These are phyloP conservation scores for Polysphondylium violaceum DNA, from an alignment of 78 protist genomes.

Conservation along the genomic window DNA sequence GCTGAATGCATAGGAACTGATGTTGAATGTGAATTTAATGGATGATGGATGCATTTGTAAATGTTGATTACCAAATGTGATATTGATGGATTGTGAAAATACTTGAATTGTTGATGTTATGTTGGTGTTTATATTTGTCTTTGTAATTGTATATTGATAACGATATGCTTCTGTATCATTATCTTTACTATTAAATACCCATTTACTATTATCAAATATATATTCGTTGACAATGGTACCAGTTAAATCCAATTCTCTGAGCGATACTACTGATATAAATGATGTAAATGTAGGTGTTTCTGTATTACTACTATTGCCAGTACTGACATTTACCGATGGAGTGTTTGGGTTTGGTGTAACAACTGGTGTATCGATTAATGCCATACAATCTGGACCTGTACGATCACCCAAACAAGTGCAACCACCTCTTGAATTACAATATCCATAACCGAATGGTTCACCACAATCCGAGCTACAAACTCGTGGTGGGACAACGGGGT, in stretches of 20 bases:
- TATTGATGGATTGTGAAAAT: neutral
- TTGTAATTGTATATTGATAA: slow-evolving; percentile 1
- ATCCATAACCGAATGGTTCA: no score
- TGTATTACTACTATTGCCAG: no score
- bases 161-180: neutral
- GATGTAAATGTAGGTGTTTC: no score
- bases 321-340: no score
- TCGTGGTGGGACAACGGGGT: no score
- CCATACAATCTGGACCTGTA: no score
- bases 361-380: no score
- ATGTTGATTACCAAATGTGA: slow-evolving; percentile 6
- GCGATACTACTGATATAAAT: slow-evolving; percentile 14
- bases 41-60: slow-evolving; percentile 38
- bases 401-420: no score
- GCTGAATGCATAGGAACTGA: neutral
- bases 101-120: slow-evolving; percentile 1
- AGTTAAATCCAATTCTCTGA: slow-evolving; percentile 16
- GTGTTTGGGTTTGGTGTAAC: no score
- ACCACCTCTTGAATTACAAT: no score
- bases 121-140: neutral
- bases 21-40: slow-evolving; percentile 32
- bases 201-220: neutral
- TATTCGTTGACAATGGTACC: neutral
- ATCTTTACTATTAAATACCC: neutral
- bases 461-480: no score